Evolutionary conservation across 169 alveolate genomes (phyloP).

Genomic region (Eimeria praecox): DNA sequence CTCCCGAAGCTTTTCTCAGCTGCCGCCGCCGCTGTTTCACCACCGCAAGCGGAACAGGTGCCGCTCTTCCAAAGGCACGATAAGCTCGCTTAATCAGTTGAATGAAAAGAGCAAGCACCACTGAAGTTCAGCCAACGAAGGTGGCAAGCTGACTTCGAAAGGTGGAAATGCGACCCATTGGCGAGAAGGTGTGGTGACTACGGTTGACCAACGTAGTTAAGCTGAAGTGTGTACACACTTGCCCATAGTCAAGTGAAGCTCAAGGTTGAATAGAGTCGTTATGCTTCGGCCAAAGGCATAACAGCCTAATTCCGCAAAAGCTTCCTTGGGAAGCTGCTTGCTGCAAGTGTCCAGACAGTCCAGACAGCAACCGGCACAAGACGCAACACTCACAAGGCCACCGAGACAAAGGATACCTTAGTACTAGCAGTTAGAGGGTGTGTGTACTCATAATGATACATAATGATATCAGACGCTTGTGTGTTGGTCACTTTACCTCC

Average conservation of each 20-base stretch:
- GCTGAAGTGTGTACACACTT: neutral
- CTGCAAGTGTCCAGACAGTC: neutral
- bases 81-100: neutral
- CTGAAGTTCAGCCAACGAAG: neutral
- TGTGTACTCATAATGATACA: neutral
- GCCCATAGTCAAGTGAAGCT: neutral
- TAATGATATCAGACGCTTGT: neutral
- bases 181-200: neutral
- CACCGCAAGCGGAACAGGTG: neutral
- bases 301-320: neutral
- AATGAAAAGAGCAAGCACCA: neutral
- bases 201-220: neutral
- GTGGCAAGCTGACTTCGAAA: neutral
- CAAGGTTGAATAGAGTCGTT: neutral
- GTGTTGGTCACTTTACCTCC: neutral
- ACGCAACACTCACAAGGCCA: neutral
- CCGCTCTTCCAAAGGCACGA: neutral
- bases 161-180: neutral
- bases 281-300: neutral
- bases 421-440: neutral
- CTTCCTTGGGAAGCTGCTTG: neutral
- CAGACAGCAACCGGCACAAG: neutral
- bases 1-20: neutral
- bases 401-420: neutral
- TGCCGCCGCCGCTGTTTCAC: neutral